Evolutionary conservation across 192 early-diverging fungal species (phyloP).

Genomic region (Funneliformis mosseae): DNA sequence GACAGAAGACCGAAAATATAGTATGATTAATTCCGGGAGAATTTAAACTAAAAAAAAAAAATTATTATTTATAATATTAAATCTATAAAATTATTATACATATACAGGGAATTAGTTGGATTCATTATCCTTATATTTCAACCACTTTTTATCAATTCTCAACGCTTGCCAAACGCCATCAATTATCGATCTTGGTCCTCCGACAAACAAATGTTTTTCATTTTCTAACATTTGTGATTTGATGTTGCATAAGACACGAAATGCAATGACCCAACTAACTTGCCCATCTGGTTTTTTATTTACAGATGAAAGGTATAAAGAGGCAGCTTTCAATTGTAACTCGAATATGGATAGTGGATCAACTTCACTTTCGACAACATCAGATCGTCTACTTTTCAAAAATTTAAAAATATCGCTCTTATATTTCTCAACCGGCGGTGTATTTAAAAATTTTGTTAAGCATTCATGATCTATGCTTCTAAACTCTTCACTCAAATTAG

Average conservation of each 20-base stretch:
- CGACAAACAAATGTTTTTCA: background rate
- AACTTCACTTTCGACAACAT: background rate
- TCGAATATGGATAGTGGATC: background rate
- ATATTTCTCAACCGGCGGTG: background rate
- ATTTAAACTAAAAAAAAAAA: too few relatives aligned
- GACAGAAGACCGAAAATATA: too few relatives aligned
- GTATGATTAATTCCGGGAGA: too few relatives aligned
- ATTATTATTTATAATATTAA: too few relatives aligned
- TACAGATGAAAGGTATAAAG: background rate
- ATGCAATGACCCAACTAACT: slow-evolving; percentile 21
- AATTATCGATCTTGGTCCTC: slow-evolving; percentile 9
- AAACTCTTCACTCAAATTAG: background rate
- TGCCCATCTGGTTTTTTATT: background rate
- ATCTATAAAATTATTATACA: too few relatives aligned
- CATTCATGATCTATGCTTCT: background rate
- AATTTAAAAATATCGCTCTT: background rate
- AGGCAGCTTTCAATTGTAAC: slow-evolving; percentile 15
- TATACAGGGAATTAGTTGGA: too few relatives aligned
- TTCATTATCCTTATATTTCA: background rate
- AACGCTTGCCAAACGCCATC: background rate
- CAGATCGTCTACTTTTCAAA: background rate
- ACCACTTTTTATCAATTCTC: background rate
- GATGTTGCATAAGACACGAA: slow-evolving; percentile 17
- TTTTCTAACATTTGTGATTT: slow-evolving; percentile 25
- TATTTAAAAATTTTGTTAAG: background rate